phyloP scores from a whole-genome alignment of 2,329 filamentous ascomycete genomes.

The Alternaria brassicicola region DNA sequence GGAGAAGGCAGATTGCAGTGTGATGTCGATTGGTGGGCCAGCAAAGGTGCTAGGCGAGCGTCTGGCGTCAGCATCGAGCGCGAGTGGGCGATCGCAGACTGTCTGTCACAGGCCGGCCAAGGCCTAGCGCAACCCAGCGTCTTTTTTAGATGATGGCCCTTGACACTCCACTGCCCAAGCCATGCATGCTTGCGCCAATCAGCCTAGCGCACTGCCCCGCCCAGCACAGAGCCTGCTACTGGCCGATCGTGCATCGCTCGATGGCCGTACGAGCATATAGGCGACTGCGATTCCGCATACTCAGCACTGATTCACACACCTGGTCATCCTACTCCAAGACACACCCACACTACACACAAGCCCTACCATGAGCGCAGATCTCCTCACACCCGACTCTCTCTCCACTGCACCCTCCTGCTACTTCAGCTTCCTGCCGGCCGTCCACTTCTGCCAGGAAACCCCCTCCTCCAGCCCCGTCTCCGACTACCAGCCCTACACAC shows the following conservation, averaged over 20 bases:
- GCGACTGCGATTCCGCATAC: slow-evolving; percentile 15
- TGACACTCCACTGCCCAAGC: slow-evolving; percentile 4
- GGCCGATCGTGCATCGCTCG: slow-evolving; percentile 13
- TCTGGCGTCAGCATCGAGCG: no score
- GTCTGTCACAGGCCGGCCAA: slow-evolving; percentile 3
- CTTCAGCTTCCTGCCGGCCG: slow-evolving; percentile 38
- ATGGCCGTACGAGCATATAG: slow-evolving; percentile 23
- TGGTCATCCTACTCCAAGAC: slow-evolving; percentile 11
- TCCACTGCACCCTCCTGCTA: slow-evolving; percentile 35
- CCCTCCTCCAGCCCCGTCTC: slow-evolving; percentile 30
- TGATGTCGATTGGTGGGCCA: background rate
- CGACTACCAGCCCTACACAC: slow-evolving; percentile 31
- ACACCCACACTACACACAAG: slow-evolving; percentile 6
- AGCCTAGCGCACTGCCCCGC: slow-evolving; percentile 4
- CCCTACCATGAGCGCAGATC: slow-evolving; percentile 25
- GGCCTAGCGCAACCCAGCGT: slow-evolving; percentile 11
- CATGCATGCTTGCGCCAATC: slow-evolving; percentile 20
- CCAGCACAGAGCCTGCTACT: slow-evolving; percentile 5
- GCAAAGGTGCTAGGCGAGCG: no score
- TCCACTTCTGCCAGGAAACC: slow-evolving; percentile 44
- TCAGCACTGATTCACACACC: slow-evolving; percentile 13
- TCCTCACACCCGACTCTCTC: slow-evolving; percentile 13
- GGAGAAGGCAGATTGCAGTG: background rate
- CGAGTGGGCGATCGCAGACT: slow-evolving; percentile 4
- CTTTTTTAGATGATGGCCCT: background rate